Conservation (phyloP, 2,329 filamentous ascomycete genomes). For the Trichoderma hamatum region DNA sequence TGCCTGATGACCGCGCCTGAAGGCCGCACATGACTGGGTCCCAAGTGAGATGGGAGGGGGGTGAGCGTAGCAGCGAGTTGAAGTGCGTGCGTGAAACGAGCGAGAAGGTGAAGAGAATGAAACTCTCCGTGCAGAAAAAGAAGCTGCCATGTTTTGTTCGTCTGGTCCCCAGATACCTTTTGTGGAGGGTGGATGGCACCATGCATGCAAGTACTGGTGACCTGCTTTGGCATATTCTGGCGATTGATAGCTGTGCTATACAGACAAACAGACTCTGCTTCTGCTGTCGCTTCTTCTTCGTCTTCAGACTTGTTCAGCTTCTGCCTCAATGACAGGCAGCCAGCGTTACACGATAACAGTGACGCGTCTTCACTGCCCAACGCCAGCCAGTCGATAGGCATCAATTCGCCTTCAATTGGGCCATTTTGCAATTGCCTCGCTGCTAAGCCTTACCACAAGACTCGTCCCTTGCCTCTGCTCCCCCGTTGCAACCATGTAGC, state of each 20-base stretch:
- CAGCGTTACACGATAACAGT: neutral
- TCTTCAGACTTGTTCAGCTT: neutral
- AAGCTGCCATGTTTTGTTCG: neutral
- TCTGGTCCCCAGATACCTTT: neutral
- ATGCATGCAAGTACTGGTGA: neutral
- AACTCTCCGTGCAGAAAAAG: constrained; percentile 5
- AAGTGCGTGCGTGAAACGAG: neutral
- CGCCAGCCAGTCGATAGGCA: neutral
- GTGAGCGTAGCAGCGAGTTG: constrained; percentile 10
- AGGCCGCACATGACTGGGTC: constrained; percentile 26
- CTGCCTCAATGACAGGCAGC: neutral
- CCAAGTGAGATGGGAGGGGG: neutral
- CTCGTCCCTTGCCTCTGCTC: neutral
- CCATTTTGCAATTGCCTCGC: neutral
- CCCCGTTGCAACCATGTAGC: neutral
- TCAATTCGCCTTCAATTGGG: neutral
- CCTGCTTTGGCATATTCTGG: neutral
- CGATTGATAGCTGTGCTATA: neutral
- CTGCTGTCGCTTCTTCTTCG: neutral
- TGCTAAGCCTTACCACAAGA: neutral
- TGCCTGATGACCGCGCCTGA: constrained; percentile 28
- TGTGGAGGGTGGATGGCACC: neutral
- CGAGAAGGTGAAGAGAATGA: neutral
- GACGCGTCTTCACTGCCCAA: neutral
- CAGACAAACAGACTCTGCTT: neutral